phyloP scores from a whole-genome alignment of 805 yeast genomes.

The Teunomyces aglyptinius region DNA sequence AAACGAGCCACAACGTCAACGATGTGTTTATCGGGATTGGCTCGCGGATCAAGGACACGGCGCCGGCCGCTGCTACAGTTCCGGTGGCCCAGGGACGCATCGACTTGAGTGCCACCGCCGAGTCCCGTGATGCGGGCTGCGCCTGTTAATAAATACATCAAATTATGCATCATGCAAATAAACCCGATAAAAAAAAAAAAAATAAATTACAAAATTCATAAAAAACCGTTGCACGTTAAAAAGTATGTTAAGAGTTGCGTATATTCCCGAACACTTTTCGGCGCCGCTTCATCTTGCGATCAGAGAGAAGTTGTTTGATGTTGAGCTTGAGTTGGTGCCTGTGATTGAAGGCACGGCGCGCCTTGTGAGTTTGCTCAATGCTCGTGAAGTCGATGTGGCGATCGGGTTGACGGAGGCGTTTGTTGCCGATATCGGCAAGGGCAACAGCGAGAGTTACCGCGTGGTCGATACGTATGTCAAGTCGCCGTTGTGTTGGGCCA shows the following conservation, averaged over 20 bases:
- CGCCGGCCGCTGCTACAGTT: constrained; percentile 5
- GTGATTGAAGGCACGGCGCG: constrained; percentile 89
- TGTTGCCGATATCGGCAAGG: constrained; percentile 76
- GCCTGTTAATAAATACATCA: constrained; percentile 15
- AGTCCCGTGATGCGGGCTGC: constrained; percentile 15
- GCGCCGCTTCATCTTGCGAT: constrained; percentile 80
- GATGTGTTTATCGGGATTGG: constrained; percentile 92
- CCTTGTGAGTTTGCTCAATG: constrained; percentile 68
- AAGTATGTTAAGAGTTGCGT: constrained; percentile 58
- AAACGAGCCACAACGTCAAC: constrained; percentile 82
- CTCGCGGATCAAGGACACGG: constrained; percentile 66
- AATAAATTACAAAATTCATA: not conserved
- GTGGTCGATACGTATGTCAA: constrained; percentile 80
- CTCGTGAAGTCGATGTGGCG: constrained; percentile 68
- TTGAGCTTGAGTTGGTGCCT: constrained; percentile 62
- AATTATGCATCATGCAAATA: no score
- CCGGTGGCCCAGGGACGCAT: constrained; percentile 25
- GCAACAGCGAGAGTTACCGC: constrained; percentile 54
- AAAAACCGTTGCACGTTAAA: not conserved
- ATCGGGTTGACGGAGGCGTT: constrained; percentile 92
- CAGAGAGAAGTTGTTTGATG: constrained; percentile 52
- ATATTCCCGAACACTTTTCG: constrained; percentile 88
- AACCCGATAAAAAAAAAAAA: not conserved
- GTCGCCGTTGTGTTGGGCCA: constrained; percentile 88
- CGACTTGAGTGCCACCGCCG: constrained; percentile 26